Evolutionary conservation across 2,329 filamentous ascomycete species (phyloP), one percentile per base, ranked within the genome.

Genomic region (Boeremia exigua): DNA sequence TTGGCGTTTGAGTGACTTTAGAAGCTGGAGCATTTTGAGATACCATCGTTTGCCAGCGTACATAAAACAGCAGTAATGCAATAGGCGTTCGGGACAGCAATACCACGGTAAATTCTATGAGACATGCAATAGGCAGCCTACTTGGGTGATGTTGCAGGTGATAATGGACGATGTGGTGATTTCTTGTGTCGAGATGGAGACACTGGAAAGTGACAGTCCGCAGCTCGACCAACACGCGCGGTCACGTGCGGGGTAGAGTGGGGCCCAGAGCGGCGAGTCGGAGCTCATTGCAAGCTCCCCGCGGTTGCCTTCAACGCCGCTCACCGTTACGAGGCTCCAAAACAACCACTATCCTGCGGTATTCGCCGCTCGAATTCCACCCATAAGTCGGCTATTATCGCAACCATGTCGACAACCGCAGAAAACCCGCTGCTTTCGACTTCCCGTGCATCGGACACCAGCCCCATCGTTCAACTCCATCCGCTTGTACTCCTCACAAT

Each of bases 401-500:
- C 5, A 58, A 73, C 47, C 15, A 79, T 79, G 77, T 73, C 71
- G 37, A 68, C 64, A 19, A 57, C 62, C n/a, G 56, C 68, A 28
- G 50, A 58, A 10, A 81, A 81, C 52, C 75, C 77, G 23, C 77
- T 81, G 23, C 62, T 81, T 42, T 78, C 79, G 14, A 77, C 67
- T 38, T 71, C 72, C 42, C 77, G 76, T 58, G 73, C 72, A 70
- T 86, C 86, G 37, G 91, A 95, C 75, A 88, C 88, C 17, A 86
- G 87, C 46, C 86, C 96, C 39, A 88, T 92, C 62, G 86, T 92
- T 52, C 87, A 92, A 66, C 86, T 99, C 15, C 95, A 99, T 71
- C 95, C 95, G 25, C 88, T 99, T 44, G 93, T 96, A 48, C 89
- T 98, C 63, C 90, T 99, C 78, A 96, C 90, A 62, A 95, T 99